Evolutionary conservation across 2,329 filamentous ascomycete species (phyloP).

Genomic region (Diaporthe citrichinensis): DNA sequence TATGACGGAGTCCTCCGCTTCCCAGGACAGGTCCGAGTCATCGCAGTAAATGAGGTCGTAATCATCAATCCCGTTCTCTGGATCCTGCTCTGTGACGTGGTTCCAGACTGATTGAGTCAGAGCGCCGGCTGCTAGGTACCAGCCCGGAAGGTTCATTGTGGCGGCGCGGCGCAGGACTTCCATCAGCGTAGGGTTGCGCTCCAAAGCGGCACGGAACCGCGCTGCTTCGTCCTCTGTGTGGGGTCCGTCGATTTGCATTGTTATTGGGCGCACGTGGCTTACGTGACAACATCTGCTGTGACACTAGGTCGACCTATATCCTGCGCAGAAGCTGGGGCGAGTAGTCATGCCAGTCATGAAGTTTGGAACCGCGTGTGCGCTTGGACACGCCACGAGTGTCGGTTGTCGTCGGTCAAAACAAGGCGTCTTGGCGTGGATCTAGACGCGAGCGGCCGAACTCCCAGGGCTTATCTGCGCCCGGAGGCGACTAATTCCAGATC

Average conservation of each 20-base stretch:
- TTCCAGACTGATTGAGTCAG: slow-evolving; percentile 58
- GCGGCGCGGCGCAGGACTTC: slow-evolving; percentile 41
- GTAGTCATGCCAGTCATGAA: background rate
- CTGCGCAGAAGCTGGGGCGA: background rate
- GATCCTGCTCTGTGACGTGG: slow-evolving; percentile 46
- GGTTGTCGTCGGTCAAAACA: background rate
- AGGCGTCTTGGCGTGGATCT: background rate
- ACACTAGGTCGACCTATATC: background rate
- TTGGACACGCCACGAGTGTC: background rate
- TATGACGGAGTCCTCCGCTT: slow-evolving; percentile 54
- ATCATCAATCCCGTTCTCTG: slow-evolving; percentile 53
- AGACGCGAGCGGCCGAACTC: background rate
- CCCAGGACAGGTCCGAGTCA: slow-evolving; percentile 51
- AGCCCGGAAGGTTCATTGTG: slow-evolving; percentile 37
- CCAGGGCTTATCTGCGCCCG: background rate
- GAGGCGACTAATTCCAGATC: no score
- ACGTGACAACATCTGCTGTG: background rate
- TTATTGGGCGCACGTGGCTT: background rate
- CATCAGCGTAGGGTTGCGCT: slow-evolving; percentile 39
- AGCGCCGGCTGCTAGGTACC: slow-evolving; percentile 51
- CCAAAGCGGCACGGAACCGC: slow-evolving; percentile 34
- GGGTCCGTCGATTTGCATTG: slow-evolving; percentile 35
- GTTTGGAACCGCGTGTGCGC: background rate
- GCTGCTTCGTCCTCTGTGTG: slow-evolving; percentile 37
- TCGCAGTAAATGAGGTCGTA: slow-evolving; percentile 56